Percentiles rank a stretch among this genome's conserved stretches.
Conservation (phyloP, 2,329 filamentous ascomycete genomes). For the Blastomyces silverae region DNA sequence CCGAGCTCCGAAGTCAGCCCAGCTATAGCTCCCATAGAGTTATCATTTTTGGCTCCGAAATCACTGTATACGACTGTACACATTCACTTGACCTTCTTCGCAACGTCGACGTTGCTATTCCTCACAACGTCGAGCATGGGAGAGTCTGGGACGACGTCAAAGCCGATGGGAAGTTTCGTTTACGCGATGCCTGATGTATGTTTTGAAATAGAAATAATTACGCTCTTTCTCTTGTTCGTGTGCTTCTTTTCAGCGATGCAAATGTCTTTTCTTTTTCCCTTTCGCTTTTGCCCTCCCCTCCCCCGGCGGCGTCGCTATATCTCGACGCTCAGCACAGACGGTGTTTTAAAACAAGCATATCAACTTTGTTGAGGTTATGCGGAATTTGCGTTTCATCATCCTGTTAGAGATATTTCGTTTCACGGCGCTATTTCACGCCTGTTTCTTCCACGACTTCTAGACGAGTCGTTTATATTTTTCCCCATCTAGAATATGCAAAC, state of each 20-base stretch:
- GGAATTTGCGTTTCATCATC: background rate
- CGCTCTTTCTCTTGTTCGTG: slow-evolving; percentile 2
- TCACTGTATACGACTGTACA: slow-evolving; percentile 53
- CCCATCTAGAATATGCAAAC: background rate
- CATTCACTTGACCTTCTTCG: slow-evolving; percentile 51
- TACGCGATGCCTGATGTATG: slow-evolving; percentile 86
- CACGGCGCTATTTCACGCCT: background rate
- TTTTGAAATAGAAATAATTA: slow-evolving; percentile 13
- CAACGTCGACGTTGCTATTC: slow-evolving; percentile 51
- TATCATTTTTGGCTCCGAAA: slow-evolving; percentile 53
- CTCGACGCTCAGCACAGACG: background rate
- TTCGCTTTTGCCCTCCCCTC: background rate
- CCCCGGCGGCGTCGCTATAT: background rate
- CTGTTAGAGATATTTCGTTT: background rate
- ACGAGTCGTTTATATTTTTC: background rate
- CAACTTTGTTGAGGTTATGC: background rate
- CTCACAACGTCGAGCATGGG: slow-evolving; percentile 49
- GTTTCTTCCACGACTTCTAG: background rate
- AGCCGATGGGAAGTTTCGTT: slow-evolving; percentile 77
- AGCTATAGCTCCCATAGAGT: slow-evolving; percentile 43
- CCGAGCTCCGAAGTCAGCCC: slow-evolving; percentile 18
- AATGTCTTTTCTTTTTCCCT: background rate
- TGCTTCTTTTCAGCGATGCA: background rate
- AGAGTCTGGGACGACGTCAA: slow-evolving; percentile 33
- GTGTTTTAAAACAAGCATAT: background rate